A percentile compares a stretch with the other conserved stretches of the same genome.
These are phyloP conservation scores for Myxozyma sirexii DNA, from an alignment of 805 yeast species.

Conservation along the genomic window DNA sequence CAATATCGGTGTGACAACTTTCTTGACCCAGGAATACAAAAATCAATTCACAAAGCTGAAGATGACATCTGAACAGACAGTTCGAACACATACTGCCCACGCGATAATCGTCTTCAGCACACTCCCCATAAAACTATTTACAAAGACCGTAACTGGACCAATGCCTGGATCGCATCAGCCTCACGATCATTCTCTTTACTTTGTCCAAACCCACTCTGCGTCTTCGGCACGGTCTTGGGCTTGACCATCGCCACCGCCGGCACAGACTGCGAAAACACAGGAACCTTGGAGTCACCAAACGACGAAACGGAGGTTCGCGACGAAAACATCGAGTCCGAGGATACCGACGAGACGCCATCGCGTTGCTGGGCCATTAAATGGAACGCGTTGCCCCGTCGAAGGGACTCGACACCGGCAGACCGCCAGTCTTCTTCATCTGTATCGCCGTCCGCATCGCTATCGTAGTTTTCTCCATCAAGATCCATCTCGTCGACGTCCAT, in stretches of 20 bases:
- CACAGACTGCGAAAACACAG: slow-evolving; percentile 21
- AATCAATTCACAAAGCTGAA: not conserved
- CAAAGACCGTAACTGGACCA: slow-evolving; percentile 35
- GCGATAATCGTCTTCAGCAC: not conserved
- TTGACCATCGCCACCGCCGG: slow-evolving; percentile 12
- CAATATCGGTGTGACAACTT: too few species aligned
- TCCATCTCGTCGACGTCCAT: slow-evolving; percentile 20
- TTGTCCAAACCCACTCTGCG: not conserved
- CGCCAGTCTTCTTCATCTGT: slow-evolving; percentile 99
- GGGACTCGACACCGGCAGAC: slow-evolving; percentile 75
- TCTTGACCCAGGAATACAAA: not conserved
- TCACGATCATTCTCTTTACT: slow-evolving; percentile 19
- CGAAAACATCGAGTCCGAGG: slow-evolving; percentile 21
- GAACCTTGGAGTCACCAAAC: slow-evolving; percentile 3
- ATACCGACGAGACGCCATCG: slow-evolving; percentile 18
- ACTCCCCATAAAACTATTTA: slow-evolving; percentile 18
- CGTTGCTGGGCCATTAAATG: slow-evolving; percentile 10
- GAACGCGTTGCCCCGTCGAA: slow-evolving; percentile 45
- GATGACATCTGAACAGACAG: not conserved
- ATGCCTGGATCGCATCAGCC: slow-evolving; percentile 35
- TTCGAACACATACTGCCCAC: not conserved
- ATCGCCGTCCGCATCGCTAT: slow-evolving; percentile 48
- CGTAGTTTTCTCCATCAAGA: slow-evolving; percentile 16
- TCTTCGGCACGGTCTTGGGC: slow-evolving; percentile 2
- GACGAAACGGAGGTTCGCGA: slow-evolving; percentile 24